These are phyloP conservation scores for Sphaerobolus stellatus DNA, from an alignment of 1,284 basidiomycete species.

Conservation along the genomic window DNA sequence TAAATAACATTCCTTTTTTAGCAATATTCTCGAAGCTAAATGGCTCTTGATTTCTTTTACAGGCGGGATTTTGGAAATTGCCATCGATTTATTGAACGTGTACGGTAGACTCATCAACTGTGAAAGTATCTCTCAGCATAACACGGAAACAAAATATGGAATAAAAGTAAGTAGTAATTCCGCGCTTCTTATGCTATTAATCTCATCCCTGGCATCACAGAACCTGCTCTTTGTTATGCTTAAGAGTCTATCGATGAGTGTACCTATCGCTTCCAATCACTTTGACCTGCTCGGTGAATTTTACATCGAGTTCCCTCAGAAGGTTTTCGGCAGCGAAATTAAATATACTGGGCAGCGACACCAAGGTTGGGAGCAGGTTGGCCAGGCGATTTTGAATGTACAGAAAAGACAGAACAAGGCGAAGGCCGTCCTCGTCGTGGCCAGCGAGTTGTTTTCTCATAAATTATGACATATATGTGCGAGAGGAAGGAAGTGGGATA, in stretches of 20 bases:
- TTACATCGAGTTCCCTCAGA: constrained; percentile 50
- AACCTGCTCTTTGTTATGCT: constrained; percentile 47
- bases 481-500: no score
- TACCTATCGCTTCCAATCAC: constrained; percentile 41
- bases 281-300: constrained; percentile 39
- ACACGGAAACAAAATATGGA: no score
- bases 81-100: neutral
- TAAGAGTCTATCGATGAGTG: constrained; percentile 62
- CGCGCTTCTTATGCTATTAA: neutral
- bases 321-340: constrained; percentile 56
- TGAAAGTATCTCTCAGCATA: no score
- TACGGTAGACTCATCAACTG: no score
- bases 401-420: constrained; percentile 57
- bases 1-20: constrained; percentile 57
- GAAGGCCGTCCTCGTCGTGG: constrained; percentile 54
- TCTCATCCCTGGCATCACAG: constrained; percentile 21
- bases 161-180: neutral
- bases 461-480: no score
- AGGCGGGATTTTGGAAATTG: neutral
- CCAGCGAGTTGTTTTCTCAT: no score
- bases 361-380: constrained; percentile 50
- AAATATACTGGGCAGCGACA: constrained; percentile 56
- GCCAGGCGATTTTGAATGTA: constrained; percentile 50
- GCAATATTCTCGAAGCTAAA: constrained; percentile 47
- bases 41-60: constrained; percentile 50